These are phyloP conservation scores for Ceratocystis ficicola DNA, from an alignment of 2,329 filamentous ascomycete genomes.

Conservation along the genomic window DNA sequence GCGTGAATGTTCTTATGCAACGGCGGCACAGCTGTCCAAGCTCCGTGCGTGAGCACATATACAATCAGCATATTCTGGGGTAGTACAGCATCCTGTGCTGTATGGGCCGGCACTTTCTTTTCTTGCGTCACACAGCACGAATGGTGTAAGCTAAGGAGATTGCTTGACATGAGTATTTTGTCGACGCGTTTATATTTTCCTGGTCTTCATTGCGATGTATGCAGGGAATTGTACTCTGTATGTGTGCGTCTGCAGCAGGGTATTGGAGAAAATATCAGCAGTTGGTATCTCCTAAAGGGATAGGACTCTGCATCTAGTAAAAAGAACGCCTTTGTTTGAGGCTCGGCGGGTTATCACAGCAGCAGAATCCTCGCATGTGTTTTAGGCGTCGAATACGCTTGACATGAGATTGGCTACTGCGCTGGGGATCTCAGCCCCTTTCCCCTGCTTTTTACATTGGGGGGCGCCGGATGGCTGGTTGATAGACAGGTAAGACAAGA, in stretches of 20 bases:
- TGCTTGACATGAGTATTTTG: not conserved
- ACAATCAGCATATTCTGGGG: not conserved
- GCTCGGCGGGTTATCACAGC: not conserved
- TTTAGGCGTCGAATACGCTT: not conserved
- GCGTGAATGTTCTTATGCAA: not conserved
- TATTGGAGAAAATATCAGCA: not conserved
- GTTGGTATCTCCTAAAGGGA: not conserved
- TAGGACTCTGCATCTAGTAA: too few species aligned
- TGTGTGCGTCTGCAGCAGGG: not conserved
- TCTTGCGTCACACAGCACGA: conserved; percentile 1
- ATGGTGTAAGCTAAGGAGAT: not conserved
- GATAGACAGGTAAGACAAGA: not conserved
- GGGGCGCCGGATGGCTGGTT: not conserved
- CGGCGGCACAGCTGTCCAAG: not conserved
- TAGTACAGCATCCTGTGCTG: not conserved
- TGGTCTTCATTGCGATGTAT: not conserved
- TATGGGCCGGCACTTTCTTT: not conserved
- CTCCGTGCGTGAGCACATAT: not conserved
- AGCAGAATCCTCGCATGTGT: conserved; percentile 4
- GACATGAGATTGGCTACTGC: not conserved
- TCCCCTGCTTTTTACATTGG: not conserved
- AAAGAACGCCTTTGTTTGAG: not conserved
- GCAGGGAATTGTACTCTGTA: not conserved
- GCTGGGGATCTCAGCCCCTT: not conserved
- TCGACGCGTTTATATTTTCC: not conserved